Conservation (phyloP, 1,139 yeast species). For the Yamadazyma diospyri region DNA sequence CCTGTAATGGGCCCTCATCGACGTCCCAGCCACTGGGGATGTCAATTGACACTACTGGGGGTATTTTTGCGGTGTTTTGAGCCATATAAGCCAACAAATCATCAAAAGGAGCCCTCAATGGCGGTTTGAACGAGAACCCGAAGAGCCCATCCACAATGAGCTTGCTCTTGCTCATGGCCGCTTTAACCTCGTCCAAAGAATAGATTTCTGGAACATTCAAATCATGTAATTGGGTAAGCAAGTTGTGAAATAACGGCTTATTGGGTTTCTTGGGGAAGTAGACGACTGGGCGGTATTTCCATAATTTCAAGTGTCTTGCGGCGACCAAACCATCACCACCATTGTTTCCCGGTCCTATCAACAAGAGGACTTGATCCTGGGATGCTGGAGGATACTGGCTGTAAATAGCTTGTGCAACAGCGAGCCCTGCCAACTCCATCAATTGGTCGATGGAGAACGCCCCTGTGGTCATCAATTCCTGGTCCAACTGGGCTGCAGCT, state of each 20-base stretch:
- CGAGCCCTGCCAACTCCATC: conserved; percentile 94
- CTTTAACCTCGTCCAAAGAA: conserved; percentile 33
- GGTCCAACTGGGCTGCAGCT: conserved; percentile 76
- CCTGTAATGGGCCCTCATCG: conserved; percentile 64
- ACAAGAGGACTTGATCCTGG: conserved; percentile 51
- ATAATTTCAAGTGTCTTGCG: conserved; percentile 79
- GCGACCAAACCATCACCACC: conserved; percentile 98
- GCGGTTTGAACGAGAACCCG: conserved; percentile 92
- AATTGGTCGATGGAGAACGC: conserved; percentile 89
- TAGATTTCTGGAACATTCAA: conserved; percentile 47
- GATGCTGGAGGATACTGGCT: conserved; percentile 49
- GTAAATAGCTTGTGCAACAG: conserved; percentile 86
- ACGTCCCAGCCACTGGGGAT: conserved; percentile 98
- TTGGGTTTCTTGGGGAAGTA: conserved; percentile 61
- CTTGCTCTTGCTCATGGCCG: conserved; percentile 20
- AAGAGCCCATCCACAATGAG: conserved; percentile 77
- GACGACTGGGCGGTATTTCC: conserved; percentile 70
- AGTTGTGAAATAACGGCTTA: conserved; percentile 40
- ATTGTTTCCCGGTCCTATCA: conserved; percentile 95
- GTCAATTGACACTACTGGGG: conserved; percentile 78
- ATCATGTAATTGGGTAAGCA: conserved; percentile 58
- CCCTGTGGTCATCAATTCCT: conserved; percentile 79
- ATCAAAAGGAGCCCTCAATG: conserved; percentile 77
- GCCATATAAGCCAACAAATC: conserved; percentile 50
- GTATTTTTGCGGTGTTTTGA: conserved; percentile 24